Evolutionary conservation across 257 asterid genomes (phyloP).

Genomic region (Rhazya stricta): DNA sequence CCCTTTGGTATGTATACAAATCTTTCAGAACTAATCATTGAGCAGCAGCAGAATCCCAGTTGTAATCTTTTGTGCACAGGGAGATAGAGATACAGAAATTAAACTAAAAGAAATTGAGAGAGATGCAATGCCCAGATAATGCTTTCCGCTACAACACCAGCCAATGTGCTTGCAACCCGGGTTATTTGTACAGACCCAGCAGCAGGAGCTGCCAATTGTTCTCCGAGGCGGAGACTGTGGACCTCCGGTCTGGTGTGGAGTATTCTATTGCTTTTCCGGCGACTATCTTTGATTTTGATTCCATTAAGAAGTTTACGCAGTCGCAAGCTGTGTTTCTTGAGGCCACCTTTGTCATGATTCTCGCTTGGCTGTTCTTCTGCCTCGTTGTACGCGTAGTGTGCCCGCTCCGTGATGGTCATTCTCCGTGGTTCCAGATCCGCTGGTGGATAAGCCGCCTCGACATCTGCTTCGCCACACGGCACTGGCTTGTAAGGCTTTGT

Average conservation of each 20-base stretch:
- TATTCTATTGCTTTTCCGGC: constrained; percentile 53
- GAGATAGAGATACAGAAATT: no score
- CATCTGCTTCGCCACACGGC: constrained; percentile 70
- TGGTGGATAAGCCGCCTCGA: constrained; percentile 98
- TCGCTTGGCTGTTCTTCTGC: constrained; percentile 73
- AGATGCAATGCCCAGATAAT: constrained; percentile 59
- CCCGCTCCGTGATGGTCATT: constrained; percentile 63
- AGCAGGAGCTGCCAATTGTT: constrained; percentile 47
- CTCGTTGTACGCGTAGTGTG: constrained; percentile 45
- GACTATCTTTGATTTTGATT: constrained; percentile 62
- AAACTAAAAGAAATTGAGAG: constrained; percentile 1
- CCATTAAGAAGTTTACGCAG: constrained; percentile 72
- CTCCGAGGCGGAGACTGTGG: constrained; percentile 31
- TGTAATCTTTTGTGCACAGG: not conserved
- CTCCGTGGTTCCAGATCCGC: constrained; percentile 70
- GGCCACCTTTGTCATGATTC: constrained; percentile 62
- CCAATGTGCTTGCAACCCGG: constrained; percentile 77
- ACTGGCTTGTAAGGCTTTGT: constrained; percentile 55
- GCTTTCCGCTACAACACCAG: constrained; percentile 57
- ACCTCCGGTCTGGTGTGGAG: constrained; percentile 61
- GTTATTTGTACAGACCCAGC: constrained; percentile 40
- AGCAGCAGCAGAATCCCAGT: constrained; percentile 7
- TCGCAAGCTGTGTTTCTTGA: constrained; percentile 91
- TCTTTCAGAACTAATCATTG: not conserved
- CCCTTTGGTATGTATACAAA: not conserved